These are phyloP conservation scores for Ulota crispa DNA, from an alignment of 225 moss, liverwort and hornwort genomes.

Conservation along the genomic window DNA sequence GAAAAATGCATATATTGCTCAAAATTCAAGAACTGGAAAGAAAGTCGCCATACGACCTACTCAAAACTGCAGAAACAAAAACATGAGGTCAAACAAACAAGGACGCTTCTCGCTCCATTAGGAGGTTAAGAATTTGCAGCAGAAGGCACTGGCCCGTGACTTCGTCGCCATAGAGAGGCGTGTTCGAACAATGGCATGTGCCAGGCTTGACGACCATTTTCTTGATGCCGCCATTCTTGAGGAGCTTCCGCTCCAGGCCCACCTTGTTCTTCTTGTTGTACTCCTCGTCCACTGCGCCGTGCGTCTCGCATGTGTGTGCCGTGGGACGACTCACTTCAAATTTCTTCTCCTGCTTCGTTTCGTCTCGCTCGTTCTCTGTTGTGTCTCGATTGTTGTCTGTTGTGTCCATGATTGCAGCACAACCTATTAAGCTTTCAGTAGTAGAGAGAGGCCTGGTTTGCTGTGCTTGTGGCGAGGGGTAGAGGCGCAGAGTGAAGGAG, in stretches of 20 bases:
- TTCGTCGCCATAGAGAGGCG: slow-evolving; percentile 74
- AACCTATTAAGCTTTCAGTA: background rate
- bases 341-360: background rate
- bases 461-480: background rate
- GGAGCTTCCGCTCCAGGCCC: slow-evolving; percentile 67
- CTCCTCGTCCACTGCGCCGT: slow-evolving; percentile 3
- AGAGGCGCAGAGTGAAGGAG: background rate
- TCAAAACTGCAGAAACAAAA: too few relatives aligned
- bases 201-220: slow-evolving; percentile 66
- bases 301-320: slow-evolving; percentile 7
- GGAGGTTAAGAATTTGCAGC: background rate
- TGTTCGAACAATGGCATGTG: slow-evolving; percentile 52
- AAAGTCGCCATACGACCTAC: background rate
- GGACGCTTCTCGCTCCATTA: background rate
- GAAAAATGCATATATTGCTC: background rate
- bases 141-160: slow-evolving; percentile 57
- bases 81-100: too few relatives aligned
- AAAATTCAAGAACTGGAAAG: background rate
- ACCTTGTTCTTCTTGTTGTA: slow-evolving; percentile 24
- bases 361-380: background rate
- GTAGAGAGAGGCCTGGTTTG: background rate
- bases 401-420: slow-evolving; percentile 2
- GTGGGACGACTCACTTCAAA: slow-evolving; percentile 10
- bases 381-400: background rate
- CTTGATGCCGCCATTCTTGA: slow-evolving; percentile 74